Evolutionary conservation across 148 eudicot genomes (phyloP), one percentile per base, ranked within the genome.

Genomic region (Rheum nobile): DNA sequence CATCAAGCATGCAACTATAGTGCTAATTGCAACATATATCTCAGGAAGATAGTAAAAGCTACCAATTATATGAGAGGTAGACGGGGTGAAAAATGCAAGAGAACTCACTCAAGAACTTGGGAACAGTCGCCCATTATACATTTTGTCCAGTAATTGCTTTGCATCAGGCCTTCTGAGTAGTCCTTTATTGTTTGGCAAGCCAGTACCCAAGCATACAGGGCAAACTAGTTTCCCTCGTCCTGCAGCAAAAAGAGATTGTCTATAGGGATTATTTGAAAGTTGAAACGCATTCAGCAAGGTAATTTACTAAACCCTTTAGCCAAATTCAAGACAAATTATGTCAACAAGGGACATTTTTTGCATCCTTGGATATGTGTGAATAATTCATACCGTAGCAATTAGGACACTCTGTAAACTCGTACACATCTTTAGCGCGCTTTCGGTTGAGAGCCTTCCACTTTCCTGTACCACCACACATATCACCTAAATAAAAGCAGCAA

Each of bases 401-500:
- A 7, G 98, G 98, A 61, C 98, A 94, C 78, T 91, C 97, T 6
- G 98, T 94, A 75, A 89, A 94, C 84, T 94, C 97, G 47, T 94
- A 94, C 39, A 90, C 86, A 84, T 94, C 98, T 86, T 89, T 94
- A 50, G 98, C 98, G 46, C 98, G 96, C 79, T 94, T 94, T 85
- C 98, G 82, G 80, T 91, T 94, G 16, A 94, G 85, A 59, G 98
- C 98, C 86, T 94, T 91, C 97, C 98, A 94, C 86, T 91, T 94
- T 91, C 98, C 98, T 85, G 98, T 91, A 82, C 98, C 97, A 87
- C 98, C 97, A 85, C 98, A 94, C 98, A 94, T 94, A 77, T 94
- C 97, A 90, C 97, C 98, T 94, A 79, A 81, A 87, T 81, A 73
- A 77, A 90, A 72, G 84, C 80, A 80, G 80, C 75, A 86, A 85